Evolutionary conservation across 805 yeast species (phyloP), one percentile per base, ranked within the genome.

Genomic region (Saccharomycopsis sp.): DNA sequence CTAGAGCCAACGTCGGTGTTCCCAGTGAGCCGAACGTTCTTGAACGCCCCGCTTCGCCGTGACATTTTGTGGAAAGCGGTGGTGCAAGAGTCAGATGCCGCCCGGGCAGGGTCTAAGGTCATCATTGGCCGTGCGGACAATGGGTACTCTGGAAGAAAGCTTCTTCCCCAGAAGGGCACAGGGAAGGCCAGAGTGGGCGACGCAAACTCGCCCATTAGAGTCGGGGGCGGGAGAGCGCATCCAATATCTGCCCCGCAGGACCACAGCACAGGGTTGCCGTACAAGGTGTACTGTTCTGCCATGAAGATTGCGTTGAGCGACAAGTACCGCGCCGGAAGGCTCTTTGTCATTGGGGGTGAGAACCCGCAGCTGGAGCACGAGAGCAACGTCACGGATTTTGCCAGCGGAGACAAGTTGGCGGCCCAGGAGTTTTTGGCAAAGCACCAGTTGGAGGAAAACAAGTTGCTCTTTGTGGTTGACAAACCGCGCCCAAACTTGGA

Each of bases 161-260:
- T 92, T 51, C 68, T 75, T 29, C 84, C 86, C 22, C 98, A 92
- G 63, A 92, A 92, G 63, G 97, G 97, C 46, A 66, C 85, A 12
- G 99, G 99, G 63, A 71, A 73, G 48, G 99, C 99, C 40, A 79
- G 99, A 69, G 80, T 76, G 41, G 99, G 99, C 66, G 96, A 88
- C 62, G 87, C 83, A 45, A 89, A 88, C 55, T 85, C 95, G 18
- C 98, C 98, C 37, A 81, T 79, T 34, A 78, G 95, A 64, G 77
- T 75, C 54, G 85, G 82, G 55, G 96, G 95, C 59, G 87, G 89
- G 39, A 70, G 80, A 52, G 96, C 97, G 0, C 75, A 80, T 53
- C 96, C 92, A 12, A 79, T 92, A 57, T 75, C 73, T 41, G 96
- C 96, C 3, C 95, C 95, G 36, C 86, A 82, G 54, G 95, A 89